A percentile compares a stretch with the other conserved stretches of the same genome.
phyloP scores from a whole-genome alignment of 495 filamentous ascomycete genomes.

The Penicillium ochrochloron region DNA sequence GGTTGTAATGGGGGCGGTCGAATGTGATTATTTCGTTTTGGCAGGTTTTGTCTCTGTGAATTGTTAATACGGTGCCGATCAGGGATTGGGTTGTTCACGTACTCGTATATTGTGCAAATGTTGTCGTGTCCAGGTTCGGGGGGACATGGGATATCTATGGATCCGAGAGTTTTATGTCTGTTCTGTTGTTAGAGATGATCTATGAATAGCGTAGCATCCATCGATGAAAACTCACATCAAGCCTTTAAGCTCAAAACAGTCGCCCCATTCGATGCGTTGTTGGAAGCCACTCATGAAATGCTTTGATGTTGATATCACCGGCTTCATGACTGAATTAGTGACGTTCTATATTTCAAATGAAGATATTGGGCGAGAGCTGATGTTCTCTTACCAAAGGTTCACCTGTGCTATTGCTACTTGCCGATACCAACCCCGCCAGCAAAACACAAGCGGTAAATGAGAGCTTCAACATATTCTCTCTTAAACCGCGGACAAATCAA shows the following conservation, averaged over 20 bases:
- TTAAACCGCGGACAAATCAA: background rate
- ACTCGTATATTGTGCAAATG: slow-evolving; percentile 4
- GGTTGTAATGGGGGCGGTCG: background rate
- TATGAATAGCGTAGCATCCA: background rate
- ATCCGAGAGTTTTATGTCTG: background rate
- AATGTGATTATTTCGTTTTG: slow-evolving; percentile 6
- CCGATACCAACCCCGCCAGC: background rate
- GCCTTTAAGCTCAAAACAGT: background rate
- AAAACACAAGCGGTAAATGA: background rate
- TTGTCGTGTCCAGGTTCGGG: background rate
- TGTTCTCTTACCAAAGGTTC: background rate
- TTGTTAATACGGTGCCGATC: background rate
- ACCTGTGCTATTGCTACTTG: background rate
- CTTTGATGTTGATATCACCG: slow-evolving; percentile 1
- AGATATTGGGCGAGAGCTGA: too few relatives aligned
- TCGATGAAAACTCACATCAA: background rate
- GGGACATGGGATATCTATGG: background rate
- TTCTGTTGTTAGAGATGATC: background rate
- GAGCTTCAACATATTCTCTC: background rate
- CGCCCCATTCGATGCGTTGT: background rate
- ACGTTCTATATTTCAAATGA: background rate
- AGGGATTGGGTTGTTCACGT: background rate
- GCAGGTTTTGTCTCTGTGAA: background rate
- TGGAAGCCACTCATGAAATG: background rate
- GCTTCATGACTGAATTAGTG: background rate